Conservation (phyloP, 1,284 basidiomycete genomes). For the Stereum hirsutum region DNA sequence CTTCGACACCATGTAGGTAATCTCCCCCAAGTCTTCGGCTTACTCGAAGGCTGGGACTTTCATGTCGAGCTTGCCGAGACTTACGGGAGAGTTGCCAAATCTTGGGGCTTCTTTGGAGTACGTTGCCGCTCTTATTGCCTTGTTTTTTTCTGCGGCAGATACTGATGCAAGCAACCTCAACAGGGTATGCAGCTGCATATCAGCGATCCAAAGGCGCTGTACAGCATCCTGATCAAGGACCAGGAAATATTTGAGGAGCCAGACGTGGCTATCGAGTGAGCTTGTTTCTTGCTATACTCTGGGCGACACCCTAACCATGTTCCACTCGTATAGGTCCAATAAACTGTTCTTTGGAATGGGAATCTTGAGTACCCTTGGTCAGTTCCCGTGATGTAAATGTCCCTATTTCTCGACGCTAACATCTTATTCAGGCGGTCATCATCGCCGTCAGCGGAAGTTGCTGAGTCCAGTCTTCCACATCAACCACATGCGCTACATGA, state of each 20-base stretch:
- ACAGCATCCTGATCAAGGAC: constrained; percentile 22
- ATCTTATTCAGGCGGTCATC: constrained; percentile 3
- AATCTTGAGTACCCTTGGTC: constrained; percentile 14
- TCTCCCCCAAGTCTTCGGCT: constrained; percentile 7
- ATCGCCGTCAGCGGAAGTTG: background rate
- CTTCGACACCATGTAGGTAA: constrained; percentile 8
- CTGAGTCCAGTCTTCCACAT: background rate
- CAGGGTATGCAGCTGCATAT: constrained; percentile 15
- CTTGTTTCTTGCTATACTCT: background rate
- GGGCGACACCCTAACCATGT: background rate
- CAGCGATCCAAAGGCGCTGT: constrained; percentile 18
- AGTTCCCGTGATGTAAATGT: background rate
- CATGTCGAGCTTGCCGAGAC: constrained; percentile 10
- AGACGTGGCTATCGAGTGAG: constrained; percentile 12
- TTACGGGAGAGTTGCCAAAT: constrained; percentile 13
- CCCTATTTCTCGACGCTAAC: background rate
- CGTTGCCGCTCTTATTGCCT: background rate
- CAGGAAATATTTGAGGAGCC: constrained; percentile 20
- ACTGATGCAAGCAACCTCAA: background rate
- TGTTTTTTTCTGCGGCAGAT: background rate
- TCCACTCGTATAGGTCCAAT: constrained; percentile 8
- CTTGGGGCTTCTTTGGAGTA: constrained; percentile 11
- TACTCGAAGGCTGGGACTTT: constrained; percentile 11
- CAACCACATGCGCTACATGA: constrained; percentile 3
- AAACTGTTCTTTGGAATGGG: constrained; percentile 11